A percentile compares a stretch with the other conserved stretches of the same genome.
Evolutionary conservation across 805 yeast species (phyloP).

Genomic region (Metschnikowia kofuensis): DNA sequence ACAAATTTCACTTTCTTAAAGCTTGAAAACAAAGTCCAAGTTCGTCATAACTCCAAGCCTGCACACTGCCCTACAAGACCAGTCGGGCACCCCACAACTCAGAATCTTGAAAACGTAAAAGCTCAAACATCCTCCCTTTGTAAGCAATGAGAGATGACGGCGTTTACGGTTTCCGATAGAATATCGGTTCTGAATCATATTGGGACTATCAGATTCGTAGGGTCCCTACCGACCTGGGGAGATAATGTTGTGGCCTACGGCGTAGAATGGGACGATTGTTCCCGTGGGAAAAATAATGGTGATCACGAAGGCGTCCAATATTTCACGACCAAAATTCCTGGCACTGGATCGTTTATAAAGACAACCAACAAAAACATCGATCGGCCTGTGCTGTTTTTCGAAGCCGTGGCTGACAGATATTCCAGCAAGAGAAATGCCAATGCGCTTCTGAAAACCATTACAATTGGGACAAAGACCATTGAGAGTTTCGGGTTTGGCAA

Average conservation of each 20-base stretch:
- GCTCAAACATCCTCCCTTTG: neutral
- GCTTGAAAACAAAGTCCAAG: too few relatives aligned
- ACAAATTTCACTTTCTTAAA: too few relatives aligned
- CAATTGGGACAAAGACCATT: constrained; percentile 55
- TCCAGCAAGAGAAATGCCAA: constrained; percentile 23
- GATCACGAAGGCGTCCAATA: constrained; percentile 49
- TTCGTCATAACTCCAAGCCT: too few relatives aligned
- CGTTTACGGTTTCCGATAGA: constrained; percentile 10
- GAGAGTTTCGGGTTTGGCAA: constrained; percentile 67
- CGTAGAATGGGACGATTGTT: constrained; percentile 78
- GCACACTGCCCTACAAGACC: neutral
- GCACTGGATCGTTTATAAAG: constrained; percentile 66
- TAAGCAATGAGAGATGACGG: neutral
- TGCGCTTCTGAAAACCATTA: constrained; percentile 26
- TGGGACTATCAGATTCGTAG: constrained; percentile 65
- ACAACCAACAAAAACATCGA: constrained; percentile 33
- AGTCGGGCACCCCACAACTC: neutral
- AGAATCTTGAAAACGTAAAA: too few relatives aligned
- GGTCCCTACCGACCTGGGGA: constrained; percentile 60
- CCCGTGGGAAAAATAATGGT: constrained; percentile 76
- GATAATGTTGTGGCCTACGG: constrained; percentile 57
- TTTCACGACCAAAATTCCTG: constrained; percentile 41
- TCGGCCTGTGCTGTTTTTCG: constrained; percentile 31
- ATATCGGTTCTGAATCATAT: constrained; percentile 39
- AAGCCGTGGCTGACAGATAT: constrained; percentile 53